Base-by-base conservation (phyloP, 2,329 filamentous ascomycete species). In the Pestalotiopsis fici region DNA sequence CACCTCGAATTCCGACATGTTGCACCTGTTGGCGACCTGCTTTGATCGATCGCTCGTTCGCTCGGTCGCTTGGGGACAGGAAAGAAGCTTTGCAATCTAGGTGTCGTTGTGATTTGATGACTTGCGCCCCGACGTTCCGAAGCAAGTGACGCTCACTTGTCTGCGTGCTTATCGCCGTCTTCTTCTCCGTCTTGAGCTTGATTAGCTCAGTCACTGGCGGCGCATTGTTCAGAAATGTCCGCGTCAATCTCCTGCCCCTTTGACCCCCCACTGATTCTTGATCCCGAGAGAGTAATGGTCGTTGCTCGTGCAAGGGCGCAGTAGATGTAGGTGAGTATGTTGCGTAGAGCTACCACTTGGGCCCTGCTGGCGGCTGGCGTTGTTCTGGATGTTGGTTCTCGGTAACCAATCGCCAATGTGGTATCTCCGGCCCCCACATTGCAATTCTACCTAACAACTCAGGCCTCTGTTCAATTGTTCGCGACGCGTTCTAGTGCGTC, bases 1-100 rank as follows among this genome's bases (percentile, higher is more conserved):
- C 3, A 73, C 59, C 57, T 76, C 75, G 43, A 72, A 68, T 56
- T 77, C 75, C 1, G 75, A 68, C 75, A 77, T 77, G 15, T 27
- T 55, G 43, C 21, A 13, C 35, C 60, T 28, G 7, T 31, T 9
- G 18, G 11, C 43, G 43, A 50, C 43, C 18, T 50, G 43, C 15
- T 21, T 43, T 18, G 13, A 50, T 50, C 43, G n/a, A 21, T 50
- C 43, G 43, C 21, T 50, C n/a, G 43, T 4, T 50, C 43, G 43
- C 43, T 50, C 31, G 31, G 11, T 6, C 11, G 31, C 7, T 7
- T 7, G 5, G 5, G 31, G 11, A 11, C 7, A 11, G 31, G 31
- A 35, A 35, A 35, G 11, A 7, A 35, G n/a, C n/a, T 35, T 35
- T 35, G 31, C 11, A 35, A 11, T 35, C n/a, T n/a, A n/a, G n/a